A percentile compares a stretch with the other conserved stretches of the same genome.
phyloP scores from a whole-genome alignment of 352 stramenopile species.

The Phytophthora megakarya region DNA sequence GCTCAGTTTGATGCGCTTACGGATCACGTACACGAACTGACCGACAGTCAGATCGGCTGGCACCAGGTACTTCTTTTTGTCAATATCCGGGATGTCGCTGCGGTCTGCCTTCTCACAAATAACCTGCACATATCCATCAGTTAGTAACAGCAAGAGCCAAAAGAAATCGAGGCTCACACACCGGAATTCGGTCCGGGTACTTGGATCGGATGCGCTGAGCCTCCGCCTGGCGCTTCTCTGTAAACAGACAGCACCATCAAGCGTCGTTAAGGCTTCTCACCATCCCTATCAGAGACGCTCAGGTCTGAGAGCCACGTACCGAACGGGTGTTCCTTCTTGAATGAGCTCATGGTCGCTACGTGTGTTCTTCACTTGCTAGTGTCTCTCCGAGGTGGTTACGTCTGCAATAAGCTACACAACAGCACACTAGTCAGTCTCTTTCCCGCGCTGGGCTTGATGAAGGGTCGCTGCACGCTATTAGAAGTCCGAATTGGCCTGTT shows the following conservation, averaged over 20 bases:
- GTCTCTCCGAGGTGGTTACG: conserved; percentile 28
- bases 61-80: conserved; percentile 99
- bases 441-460: conserved; percentile 6
- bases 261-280: conserved; percentile 15
- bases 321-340: conserved; percentile 92
- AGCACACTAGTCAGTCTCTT: conserved; percentile 31
- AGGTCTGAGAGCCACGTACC: conserved; percentile 44
- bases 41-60: conserved; percentile 97
- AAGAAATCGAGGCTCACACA: conserved; percentile 28
- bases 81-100: conserved; percentile 99
- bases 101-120: conserved; percentile 96
- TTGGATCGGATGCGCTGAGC: conserved; percentile 98
- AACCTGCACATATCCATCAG: conserved; percentile 45
- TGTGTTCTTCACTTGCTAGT: conserved; percentile 20
- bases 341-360: conserved; percentile 75
- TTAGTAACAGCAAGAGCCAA: not conserved
- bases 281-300: not conserved
- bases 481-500: conserved; percentile 5
- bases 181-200: conserved; percentile 98
- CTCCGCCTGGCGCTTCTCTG: conserved; percentile 97
- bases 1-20: conserved; percentile 98
- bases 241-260: conserved; percentile 23
- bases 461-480: conserved; percentile 23
- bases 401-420: conserved; percentile 20
- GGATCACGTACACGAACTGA: conserved; percentile 99